Percentiles rank a stretch among this genome's conserved stretches.
Conservation (phyloP, 345 rosid species). For the Gynandropsis gynandra region DNA sequence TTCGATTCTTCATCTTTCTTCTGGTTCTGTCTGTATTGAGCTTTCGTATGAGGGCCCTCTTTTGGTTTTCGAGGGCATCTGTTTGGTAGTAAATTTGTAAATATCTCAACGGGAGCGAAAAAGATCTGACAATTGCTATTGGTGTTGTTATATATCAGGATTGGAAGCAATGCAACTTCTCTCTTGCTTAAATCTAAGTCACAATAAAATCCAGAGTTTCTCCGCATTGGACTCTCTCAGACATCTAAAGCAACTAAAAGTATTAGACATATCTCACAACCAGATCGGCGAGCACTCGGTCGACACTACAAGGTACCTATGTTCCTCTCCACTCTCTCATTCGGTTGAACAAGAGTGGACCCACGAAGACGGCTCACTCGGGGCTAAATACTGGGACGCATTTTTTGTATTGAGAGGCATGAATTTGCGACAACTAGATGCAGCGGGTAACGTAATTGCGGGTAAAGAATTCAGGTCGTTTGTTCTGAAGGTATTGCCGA, state of each 20-base stretch:
- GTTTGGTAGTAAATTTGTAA: slow-evolving; percentile 5
- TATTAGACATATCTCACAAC: slow-evolving; percentile 69
- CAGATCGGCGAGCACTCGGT: slow-evolving; percentile 80
- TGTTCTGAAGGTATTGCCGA: slow-evolving; percentile 51
- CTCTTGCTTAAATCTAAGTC: slow-evolving; percentile 55
- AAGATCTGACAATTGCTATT: too few species aligned
- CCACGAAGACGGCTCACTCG: slow-evolving; percentile 27
- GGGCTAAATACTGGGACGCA: slow-evolving; percentile 61
- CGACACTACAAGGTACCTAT: slow-evolving; percentile 66
- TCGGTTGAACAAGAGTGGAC: slow-evolving; percentile 39
- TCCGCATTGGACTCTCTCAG: slow-evolving; percentile 68
- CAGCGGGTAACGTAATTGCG: slow-evolving; percentile 52
- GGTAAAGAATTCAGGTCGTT: slow-evolving; percentile 49
- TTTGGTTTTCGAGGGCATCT: too few species aligned
- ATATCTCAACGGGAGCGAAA: too few species aligned
- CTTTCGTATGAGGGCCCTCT: too few species aligned
- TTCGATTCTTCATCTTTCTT: too few species aligned
- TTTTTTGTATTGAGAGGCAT: slow-evolving; percentile 44
- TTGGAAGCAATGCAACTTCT: slow-evolving; percentile 83
- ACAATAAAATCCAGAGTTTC: slow-evolving; percentile 60
- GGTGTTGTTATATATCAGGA: slow-evolving; percentile 30
- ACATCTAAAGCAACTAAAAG: slow-evolving; percentile 52
- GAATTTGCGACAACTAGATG: slow-evolving; percentile 59
- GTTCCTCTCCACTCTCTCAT: slow-evolving; percentile 73
- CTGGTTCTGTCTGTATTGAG: too few species aligned